Base-by-base conservation (phyloP, 768 basidiomycete species). In the Tubosaeta sp. region DNA sequence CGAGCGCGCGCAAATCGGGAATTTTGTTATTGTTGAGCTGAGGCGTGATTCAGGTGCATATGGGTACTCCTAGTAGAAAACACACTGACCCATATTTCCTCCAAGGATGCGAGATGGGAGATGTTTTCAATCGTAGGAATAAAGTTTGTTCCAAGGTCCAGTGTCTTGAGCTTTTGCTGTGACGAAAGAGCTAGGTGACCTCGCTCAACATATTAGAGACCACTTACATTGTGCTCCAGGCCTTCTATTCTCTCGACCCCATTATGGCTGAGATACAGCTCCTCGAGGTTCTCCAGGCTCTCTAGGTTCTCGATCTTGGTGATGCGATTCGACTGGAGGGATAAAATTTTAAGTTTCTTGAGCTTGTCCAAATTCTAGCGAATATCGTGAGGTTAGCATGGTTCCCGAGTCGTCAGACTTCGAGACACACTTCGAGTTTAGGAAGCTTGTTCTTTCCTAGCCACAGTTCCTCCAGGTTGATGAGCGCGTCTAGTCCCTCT, bases 381-480 rank as follows among this genome's bases (percentile, higher is more conserved):
- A 45, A 32, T 2, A 33, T 35, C 13, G 31, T 8, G 19, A 26
- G 17, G 16, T 57, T 45, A 47, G 35, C 19, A 31, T 48, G 27
- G 29, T 41, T 13, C 19, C 17, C 19, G 27, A 25, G 1, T 13
- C 16, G n/a, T 38, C 27, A 5, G 8, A 42, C 4, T 1, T 33
- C 12, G 10, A 6, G 22, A 54, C 19, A 27, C 46, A 91, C 91
- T 78, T 95, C 88, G 5, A 99, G 79, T 66, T 82, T 85, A 6
- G 84, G 67, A 52, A 99, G 91, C 74, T 97, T 99, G 68, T 99
- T 99, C 78, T 99, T 99, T 8, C 97, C 97, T 3, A 98, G 72
- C 93, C 95, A 98, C 3, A 99, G 74, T 61, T 97, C 94, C 59
- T 94, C 91, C 10, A 99, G 74, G 58, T 87, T 89, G 1, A 85